Evolutionary conservation across 306 rosid genomes (phyloP), one percentile per base, ranked within the genome.

Genomic region (Sindora glabra): DNA sequence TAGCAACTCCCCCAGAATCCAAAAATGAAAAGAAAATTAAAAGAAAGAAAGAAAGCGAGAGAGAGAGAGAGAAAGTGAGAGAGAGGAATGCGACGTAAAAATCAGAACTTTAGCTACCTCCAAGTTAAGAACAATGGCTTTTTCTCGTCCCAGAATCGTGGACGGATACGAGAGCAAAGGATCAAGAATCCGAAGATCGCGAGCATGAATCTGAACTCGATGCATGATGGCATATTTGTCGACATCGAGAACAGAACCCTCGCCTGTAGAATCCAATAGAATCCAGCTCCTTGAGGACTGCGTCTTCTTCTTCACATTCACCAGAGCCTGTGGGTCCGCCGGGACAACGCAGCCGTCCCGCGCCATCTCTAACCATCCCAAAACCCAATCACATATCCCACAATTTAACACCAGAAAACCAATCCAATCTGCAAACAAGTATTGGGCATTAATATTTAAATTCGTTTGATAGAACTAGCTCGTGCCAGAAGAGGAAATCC

Each of bases 141-240:
- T 81, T 56, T 92, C 98, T 24, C 98, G 89, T 45, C 96, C 98
- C 9, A 88, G 74, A 46, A 92, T 92, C 19, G 95, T 64, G 19
- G 98, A 92, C 5, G 96, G 98, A 63, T 92, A 86, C 48, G 96
- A 88, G 37, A 88, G 86, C 50, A 92, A 51, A 42, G 98, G 96
- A 53, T 92, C 98, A 32, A 92, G 85, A 59, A 92, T 92, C 42
- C 96, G 77, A 27, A 92, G 98, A 72, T 92, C 98, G 47, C 98
- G 89, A 8, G 98, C 96, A 59, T 92, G 95, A 77, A 92, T 92
- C 67, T 92, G 77, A 25, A 81, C 95, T 36, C 96, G 49, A 50
- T 88, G 88, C 98, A 85, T 92, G 68, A 92, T 83, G 6, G 85
- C 94, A 46, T 92, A 79, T 67, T 92, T 92, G 75, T 92, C 98